A percentile compares a stretch with the other conserved stretches of the same genome.
phyloP scores from a whole-genome alignment of 176 grass and related monocot genomes.

The Chloris gayana region DNA sequence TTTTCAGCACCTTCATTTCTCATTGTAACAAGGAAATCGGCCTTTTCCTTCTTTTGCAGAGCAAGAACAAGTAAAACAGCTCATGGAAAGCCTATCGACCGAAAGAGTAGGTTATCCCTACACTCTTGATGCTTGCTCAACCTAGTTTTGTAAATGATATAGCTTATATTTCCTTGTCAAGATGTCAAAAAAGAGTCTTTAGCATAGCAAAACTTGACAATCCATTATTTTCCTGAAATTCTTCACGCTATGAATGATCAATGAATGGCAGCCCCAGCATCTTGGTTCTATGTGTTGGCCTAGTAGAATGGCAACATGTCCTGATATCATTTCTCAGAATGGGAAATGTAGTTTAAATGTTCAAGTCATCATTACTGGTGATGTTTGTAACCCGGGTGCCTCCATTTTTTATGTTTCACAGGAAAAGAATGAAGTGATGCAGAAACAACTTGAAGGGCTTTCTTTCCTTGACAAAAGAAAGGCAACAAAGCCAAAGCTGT shows the following conservation, averaged over 20 bases:
- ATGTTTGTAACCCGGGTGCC: not conserved
- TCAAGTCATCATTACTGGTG: too few species aligned
- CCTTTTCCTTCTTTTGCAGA: constrained; percentile 54
- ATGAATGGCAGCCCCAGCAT: too few species aligned
- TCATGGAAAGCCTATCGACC: constrained; percentile 65
- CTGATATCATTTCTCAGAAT: not conserved
- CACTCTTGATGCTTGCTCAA: constrained; percentile 11
- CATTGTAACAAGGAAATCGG: not conserved
- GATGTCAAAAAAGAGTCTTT: constrained; percentile 6
- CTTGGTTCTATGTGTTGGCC: too few species aligned
- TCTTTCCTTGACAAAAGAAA: constrained; percentile 95
- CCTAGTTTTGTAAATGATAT: not conserved
- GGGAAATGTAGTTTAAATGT: too few species aligned
- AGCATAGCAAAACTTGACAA: constrained; percentile 5
- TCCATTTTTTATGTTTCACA: constrained; percentile 26
- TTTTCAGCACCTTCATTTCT: not conserved
- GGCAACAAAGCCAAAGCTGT: constrained; percentile 64
- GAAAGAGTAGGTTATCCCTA: constrained; percentile 64
- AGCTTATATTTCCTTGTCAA: constrained; percentile 3
- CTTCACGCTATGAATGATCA: not conserved
- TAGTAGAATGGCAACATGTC: too few species aligned
- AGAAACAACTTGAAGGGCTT: constrained; percentile 83
- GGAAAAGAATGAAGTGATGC: constrained; percentile 84
- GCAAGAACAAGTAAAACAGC: constrained; percentile 52
- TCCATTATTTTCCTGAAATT: not conserved